Conservation (phyloP, 2,329 filamentous ascomycete species). For the Lachnellula cervina region DNA sequence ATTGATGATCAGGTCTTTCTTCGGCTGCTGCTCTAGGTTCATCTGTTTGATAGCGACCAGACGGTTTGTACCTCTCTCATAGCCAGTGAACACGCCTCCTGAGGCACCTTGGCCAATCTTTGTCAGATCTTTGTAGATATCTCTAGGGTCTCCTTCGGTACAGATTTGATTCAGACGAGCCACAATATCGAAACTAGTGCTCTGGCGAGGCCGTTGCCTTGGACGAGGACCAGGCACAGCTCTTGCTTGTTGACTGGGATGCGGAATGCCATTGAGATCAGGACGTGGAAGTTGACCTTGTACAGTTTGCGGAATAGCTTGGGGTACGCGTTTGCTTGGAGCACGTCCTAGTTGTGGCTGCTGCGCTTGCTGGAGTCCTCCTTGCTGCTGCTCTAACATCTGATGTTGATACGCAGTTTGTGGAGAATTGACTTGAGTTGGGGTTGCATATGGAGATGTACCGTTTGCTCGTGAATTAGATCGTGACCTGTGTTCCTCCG, state of each 20-base stretch:
- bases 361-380: constrained; percentile 49
- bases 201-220: constrained; percentile 73
- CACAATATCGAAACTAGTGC: constrained; percentile 76
- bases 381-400: constrained; percentile 71
- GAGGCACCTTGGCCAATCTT: constrained; percentile 98
- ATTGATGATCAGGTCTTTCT: constrained; percentile 99
- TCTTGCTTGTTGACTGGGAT: constrained; percentile 30
- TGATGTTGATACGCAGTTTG: constrained; percentile 55
- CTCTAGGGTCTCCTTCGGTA: constrained; percentile 80
- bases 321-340: constrained; percentile 65
- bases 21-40: constrained; percentile 97
- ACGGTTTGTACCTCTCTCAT: constrained; percentile 76
- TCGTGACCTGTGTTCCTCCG: constrained; percentile 62
- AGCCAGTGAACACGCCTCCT: constrained; percentile 89
- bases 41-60: constrained; percentile 99
- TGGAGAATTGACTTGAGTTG: constrained; percentile 22
- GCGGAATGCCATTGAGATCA: constrained; percentile 37
- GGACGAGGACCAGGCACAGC: constrained; percentile 57
- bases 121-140: constrained; percentile 78
- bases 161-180: constrained; percentile 83
- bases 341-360: constrained; percentile 69
- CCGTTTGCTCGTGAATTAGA: constrained; percentile 63
- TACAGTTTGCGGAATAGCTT: constrained; percentile 47
- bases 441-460: constrained; percentile 32
- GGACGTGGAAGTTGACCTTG: constrained; percentile 43